Evolutionary conservation across 257 asterid genomes (phyloP), one percentile per base, ranked within the genome.

Genomic region (Gentiana macrophylla): DNA sequence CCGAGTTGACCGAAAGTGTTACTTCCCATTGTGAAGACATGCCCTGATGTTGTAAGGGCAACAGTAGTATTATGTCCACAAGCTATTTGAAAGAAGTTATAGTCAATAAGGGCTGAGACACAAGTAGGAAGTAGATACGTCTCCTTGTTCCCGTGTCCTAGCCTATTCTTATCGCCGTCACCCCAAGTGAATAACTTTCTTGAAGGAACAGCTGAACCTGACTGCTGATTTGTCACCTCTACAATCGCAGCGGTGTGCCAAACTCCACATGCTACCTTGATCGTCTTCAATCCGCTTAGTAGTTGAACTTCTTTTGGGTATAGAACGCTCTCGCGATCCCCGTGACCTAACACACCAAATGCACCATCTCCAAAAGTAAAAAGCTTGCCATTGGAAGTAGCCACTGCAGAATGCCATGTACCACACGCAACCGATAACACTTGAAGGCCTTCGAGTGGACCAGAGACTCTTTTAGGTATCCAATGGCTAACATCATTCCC

Each of bases 161-260:
- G 92, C 74, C 80, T 88, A 55, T 86, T 91, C 34, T 76, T 76
- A 62, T 82, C 84, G 51, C 94, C 94, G 69, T 72, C 78, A 55
- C 94, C 94, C 94, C 94, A 85, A 32, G 91, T 80, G 82, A 79
- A 85, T 45, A 85, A 82, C 72, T 73, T 84, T 72, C 80, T 71
- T 60, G 62, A 53, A 53, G 70, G 60, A 63, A 60, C 34, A 36
- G 52, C 67, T 41, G 75, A 66, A 66, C 63, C 50, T 49, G 67
- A 49, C 8, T 66, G 56, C 43, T 59, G 71, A 59, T 70, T 57
- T 62, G 60, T 35, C 63, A 64, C 72, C 66, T 79, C 87, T 60
- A 82, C 71, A 55, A 82, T 68, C 24, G 94, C 94, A 58, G 92
- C 94, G 62, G 94, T 77, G 63, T 82, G 94, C 94, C 94, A 85